These are phyloP conservation scores for Sphagnurus paluster DNA, from an alignment of 1,284 basidiomycete genomes.

Conservation along the genomic window DNA sequence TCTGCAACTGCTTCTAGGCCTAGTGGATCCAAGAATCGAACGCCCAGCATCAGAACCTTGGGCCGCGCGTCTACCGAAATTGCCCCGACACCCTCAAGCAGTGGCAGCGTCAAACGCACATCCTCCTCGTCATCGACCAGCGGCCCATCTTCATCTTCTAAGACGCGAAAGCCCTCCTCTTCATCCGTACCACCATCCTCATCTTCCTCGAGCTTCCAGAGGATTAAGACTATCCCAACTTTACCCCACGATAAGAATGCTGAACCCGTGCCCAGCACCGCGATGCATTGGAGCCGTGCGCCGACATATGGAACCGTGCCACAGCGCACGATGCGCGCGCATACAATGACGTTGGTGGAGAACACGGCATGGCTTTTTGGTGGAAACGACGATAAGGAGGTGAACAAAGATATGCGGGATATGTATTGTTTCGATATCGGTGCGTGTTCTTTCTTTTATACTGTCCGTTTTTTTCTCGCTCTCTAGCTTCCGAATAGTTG, in stretches of 20 bases:
- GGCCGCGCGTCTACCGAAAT: constrained; percentile 14
- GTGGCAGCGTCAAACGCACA: constrained; percentile 2
- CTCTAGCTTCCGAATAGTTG: too few relatives aligned
- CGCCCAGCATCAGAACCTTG: constrained; percentile 18
- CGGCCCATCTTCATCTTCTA: constrained; percentile 10
- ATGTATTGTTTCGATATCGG: constrained; percentile 87
- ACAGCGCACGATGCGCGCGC: constrained; percentile 76
- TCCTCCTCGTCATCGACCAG: constrained; percentile 8
- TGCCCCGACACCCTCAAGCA: not conserved
- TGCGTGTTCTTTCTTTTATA: constrained; percentile 32
- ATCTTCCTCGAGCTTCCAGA: too few relatives aligned
- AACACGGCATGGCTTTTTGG: constrained; percentile 86
- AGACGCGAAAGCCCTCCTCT: constrained; percentile 14
- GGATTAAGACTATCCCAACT: constrained; percentile 45
- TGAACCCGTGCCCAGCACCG: constrained; percentile 44
- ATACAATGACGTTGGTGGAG: constrained; percentile 83
- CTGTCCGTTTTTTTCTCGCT: not conserved
- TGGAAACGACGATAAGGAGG: constrained; percentile 81
- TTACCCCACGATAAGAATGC: constrained; percentile 59
- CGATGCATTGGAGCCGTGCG: constrained; percentile 87
- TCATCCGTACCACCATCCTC: constrained; percentile 13
- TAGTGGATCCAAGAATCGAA: constrained; percentile 6
- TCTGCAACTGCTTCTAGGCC: constrained; percentile 1
- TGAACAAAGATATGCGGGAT: constrained; percentile 75
- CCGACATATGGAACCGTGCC: constrained; percentile 80